These are phyloP conservation scores for Grosmannia serpens DNA, from an alignment of 2,329 filamentous ascomycete species.

Conservation along the genomic window DNA sequence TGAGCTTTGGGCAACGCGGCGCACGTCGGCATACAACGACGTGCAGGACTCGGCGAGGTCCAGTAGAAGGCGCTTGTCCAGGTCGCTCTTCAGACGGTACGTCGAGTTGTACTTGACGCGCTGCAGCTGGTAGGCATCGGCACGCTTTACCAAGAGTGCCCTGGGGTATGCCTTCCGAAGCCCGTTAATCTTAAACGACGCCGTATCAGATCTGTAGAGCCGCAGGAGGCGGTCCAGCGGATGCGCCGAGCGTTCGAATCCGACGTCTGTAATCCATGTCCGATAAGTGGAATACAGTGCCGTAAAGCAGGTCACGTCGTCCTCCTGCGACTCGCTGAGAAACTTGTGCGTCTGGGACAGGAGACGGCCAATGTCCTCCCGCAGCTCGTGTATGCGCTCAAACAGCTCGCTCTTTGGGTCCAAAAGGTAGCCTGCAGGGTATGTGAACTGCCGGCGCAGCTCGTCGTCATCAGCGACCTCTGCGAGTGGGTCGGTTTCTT, in stretches of 20 bases:
- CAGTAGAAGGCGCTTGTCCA: constrained; percentile 74
- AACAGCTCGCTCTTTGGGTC: constrained; percentile 53
- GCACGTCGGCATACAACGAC: constrained; percentile 87
- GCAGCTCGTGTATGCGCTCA: constrained; percentile 64
- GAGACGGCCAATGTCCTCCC: constrained; percentile 67
- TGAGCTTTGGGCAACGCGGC: constrained; percentile 83
- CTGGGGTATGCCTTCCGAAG: constrained; percentile 86
- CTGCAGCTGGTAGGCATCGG: constrained; percentile 88
- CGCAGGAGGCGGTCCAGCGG: constrained; percentile 78
- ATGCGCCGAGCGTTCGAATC: constrained; percentile 89
- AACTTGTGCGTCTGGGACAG: constrained; percentile 79
- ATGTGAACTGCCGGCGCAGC: constrained; percentile 75
- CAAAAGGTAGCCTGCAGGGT: constrained; percentile 78
- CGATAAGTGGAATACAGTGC: constrained; percentile 84
- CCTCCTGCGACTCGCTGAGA: constrained; percentile 72
- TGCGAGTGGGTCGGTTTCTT: constrained; percentile 43
- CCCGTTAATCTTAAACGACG: constrained; percentile 89
- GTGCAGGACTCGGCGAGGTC: constrained; percentile 85
- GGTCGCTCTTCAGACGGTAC: constrained; percentile 74
- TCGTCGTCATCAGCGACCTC: constrained; percentile 69
- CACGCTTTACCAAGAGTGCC: constrained; percentile 81
- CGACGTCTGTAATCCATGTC: constrained; percentile 95
- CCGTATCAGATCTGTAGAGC: constrained; percentile 74
- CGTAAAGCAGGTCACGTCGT: constrained; percentile 93
- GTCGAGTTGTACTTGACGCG: constrained; percentile 89